Conservation (phyloP, 768 basidiomycete genomes). For the Mycena venus region DNA sequence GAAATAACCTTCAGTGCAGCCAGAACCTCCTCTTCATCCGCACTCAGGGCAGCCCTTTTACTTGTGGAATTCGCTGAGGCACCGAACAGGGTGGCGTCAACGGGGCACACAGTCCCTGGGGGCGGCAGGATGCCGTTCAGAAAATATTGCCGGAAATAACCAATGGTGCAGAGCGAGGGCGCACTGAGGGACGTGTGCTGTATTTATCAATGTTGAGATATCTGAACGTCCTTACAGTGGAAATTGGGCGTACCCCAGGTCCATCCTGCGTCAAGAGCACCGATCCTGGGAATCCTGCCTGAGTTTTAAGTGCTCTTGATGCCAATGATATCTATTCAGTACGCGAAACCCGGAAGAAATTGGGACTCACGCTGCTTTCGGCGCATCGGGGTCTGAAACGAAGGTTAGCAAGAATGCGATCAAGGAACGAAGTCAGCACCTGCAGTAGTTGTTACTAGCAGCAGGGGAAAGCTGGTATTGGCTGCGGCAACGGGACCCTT, state of each 20-base stretch:
- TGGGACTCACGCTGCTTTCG: slow-evolving; percentile 14
- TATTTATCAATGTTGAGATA: neutral
- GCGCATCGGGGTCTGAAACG: slow-evolving; percentile 22
- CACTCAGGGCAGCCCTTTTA: neutral
- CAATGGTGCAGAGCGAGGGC: slow-evolving; percentile 37
- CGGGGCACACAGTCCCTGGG: slow-evolving; percentile 39
- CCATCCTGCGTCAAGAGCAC: slow-evolving; percentile 22
- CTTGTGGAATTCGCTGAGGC: neutral
- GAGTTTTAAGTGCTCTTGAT: slow-evolving; percentile 23
- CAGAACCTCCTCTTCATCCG: slow-evolving; percentile 1
- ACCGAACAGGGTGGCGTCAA: slow-evolving; percentile 30
- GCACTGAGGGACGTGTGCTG: slow-evolving; percentile 34
- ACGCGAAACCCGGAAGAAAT: neutral
- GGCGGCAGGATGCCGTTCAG: slow-evolving; percentile 38
- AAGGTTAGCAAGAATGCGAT: neutral
- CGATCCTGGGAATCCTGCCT: slow-evolving; percentile 24
- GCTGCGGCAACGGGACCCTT: slow-evolving; percentile 22
- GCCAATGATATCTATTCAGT: neutral
- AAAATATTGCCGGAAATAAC: slow-evolving; percentile 36
- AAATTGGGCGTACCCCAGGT: slow-evolving; percentile 18
- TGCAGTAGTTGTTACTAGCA: slow-evolving; percentile 41
- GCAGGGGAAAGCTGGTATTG: slow-evolving; percentile 42
- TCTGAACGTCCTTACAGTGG: neutral
- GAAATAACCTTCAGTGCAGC: neutral
- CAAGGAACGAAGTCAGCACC: slow-evolving; percentile 27